Base-by-base conservation (phyloP, 1,284 basidiomycete species). In the Microbotryum scabiosae region DNA sequence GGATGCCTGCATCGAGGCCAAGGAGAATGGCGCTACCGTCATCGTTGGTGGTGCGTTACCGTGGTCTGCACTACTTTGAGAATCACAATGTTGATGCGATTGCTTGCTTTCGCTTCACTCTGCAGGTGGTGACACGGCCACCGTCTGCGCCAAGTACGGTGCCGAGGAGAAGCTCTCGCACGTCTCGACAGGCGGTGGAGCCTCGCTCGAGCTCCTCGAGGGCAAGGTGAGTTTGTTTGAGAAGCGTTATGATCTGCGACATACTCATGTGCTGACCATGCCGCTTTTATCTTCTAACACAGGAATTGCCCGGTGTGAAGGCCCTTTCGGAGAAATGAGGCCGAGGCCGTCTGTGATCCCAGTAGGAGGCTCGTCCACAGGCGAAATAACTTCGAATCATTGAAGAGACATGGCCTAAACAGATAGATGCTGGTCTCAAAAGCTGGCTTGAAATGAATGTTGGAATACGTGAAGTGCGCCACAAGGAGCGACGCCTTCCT, bases 101-200 rank as follows among this genome's bases (percentile, higher is more conserved):
- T 16, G 14, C 41, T 30, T 28, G 25, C 23, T 21, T 45, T 45
- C 30, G n/a, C 10, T 18, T 21, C 5, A 5, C 23, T 41, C 16
- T 41, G 12, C 36, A 36, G 90, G 90, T 72, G 91, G 91, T 69
- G 91, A 93, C 76, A 94, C 90, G 52, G 91, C 92, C 26, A 94
- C 92, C 16, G 82, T 94, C 51, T 90, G 86, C 57, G 90, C 88
- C 46, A 72, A 73, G 59, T 73, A 69, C 59, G 84, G 92, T 69
- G 84, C 89, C 72, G 96, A 98, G 77, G 85, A 87, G 71, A 85
- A 90, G 75, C 81, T 98, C 69, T 92, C 88, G 76, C 94, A 98
- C 78, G 90, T 97, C 73, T 91, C 88, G 72, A 98, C 94, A 49
- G 94, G 96, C 68, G 96, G 96, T 68, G 94, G 94, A 70, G 94